A percentile compares a stretch with the other conserved stretches of the same genome.
These are phyloP conservation scores for Flaveria ramosissima DNA, from an alignment of 129 eudicot genomes.

Conservation along the genomic window DNA sequence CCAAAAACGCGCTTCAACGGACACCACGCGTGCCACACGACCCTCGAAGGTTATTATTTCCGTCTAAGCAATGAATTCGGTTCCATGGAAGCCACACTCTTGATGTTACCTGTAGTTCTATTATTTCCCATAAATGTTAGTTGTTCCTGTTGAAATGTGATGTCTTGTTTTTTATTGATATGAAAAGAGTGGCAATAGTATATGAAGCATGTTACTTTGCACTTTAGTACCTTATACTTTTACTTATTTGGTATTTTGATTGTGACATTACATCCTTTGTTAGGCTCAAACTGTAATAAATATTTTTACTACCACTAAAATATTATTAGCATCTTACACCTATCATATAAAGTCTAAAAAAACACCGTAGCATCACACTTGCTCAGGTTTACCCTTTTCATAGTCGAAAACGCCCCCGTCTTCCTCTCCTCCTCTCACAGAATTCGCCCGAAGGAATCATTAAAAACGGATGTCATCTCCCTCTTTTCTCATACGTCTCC, in stretches of 20 bases:
- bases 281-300: constrained; percentile 29
- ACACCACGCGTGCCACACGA: constrained; percentile 10
- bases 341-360: constrained; percentile 14
- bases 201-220: constrained; percentile 42
- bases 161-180: constrained; percentile 24
- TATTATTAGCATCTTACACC: constrained; percentile 8
- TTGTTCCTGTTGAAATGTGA: constrained; percentile 9
- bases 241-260: constrained; percentile 23
- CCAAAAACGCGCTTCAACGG: constrained; percentile 19
- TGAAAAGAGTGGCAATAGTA: constrained; percentile 30
- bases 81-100: constrained; percentile 22
- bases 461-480: too few species aligned
- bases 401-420: background rate
- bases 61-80: background rate
- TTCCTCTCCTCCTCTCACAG: too few species aligned
- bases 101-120: constrained; percentile 4
- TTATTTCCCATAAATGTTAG: constrained; percentile 3
- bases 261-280: constrained; percentile 25
- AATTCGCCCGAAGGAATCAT: too few species aligned
- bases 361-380: background rate
- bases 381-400: too few species aligned
- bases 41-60: constrained; percentile 2
- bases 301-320: background rate
- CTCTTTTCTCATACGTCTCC: too few species aligned
- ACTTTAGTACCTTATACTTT: constrained; percentile 41